Evolutionary conservation across 148 eudicot species (phyloP).

Genomic region (Nepenthes mirabilis): DNA sequence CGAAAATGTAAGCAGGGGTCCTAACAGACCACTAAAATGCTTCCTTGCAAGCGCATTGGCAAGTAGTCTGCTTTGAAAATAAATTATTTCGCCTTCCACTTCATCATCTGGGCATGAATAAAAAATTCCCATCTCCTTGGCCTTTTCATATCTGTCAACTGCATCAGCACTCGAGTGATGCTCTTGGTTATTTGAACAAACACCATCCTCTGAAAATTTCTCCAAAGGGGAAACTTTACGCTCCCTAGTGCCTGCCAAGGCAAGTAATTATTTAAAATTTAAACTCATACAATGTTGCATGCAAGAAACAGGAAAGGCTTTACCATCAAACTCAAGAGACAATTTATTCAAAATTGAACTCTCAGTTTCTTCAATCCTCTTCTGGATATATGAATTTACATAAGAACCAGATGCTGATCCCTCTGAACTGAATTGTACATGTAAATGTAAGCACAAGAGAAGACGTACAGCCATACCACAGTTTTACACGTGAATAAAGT

Average conservation of each 20-base stretch:
- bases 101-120: conserved; percentile 60
- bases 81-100: conserved; percentile 85
- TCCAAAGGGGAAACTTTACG: conserved; percentile 14
- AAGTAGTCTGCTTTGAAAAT: conserved; percentile 48
- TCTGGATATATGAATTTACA: conserved; percentile 47
- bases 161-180: conserved; percentile 16
- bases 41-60: conserved; percentile 49
- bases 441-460: not conserved
- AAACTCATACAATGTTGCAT: conserved; percentile 7
- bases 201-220: conserved; percentile 25
- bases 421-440: conserved; percentile 5
- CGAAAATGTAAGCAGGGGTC: conserved; percentile 5
- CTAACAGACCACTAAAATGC: conserved; percentile 43
- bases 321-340: conserved; percentile 31
- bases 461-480: no score
- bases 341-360: conserved; percentile 12
- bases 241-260: conserved; percentile 31
- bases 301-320: conserved; percentile 7
- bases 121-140: conserved; percentile 28
- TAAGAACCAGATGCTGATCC: conserved; percentile 26
- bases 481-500: no score
- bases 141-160: conserved; percentile 17
- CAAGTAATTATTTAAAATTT: conserved; percentile 14
- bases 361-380: conserved; percentile 33
- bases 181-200: conserved; percentile 17